Evolutionary conservation across 192 early-diverging fungal species (phyloP).

Genomic region (Anaeromyces robustus): DNA sequence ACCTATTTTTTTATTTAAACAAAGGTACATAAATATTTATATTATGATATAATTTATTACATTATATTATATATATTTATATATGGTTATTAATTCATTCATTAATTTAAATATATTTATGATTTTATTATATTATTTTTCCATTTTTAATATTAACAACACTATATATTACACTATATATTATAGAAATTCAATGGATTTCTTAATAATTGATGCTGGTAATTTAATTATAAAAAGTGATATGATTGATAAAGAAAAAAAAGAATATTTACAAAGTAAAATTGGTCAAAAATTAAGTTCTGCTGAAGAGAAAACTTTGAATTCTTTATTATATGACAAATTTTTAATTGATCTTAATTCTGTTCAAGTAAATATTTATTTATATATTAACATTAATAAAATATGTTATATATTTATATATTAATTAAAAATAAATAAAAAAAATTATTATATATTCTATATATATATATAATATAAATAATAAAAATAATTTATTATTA

Average conservation of each 20-base stretch:
- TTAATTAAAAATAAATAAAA: no score
- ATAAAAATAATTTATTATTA: no score
- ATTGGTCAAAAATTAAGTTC: conserved; percentile 35
- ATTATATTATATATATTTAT: no score
- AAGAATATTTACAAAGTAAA: conserved; percentile 51
- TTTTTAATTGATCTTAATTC: conserved; percentile 66
- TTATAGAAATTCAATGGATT: conserved; percentile 37
- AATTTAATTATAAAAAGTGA: conserved; percentile 79
- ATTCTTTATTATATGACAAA: conserved; percentile 75
- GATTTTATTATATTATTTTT: no score
- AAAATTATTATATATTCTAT: no score
- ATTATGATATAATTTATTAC: no score
- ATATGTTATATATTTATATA: no score
- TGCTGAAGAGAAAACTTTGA: conserved; percentile 54
- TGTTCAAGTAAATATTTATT: conserved; percentile 39
- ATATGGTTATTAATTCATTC: no score
- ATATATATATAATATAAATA: no score
- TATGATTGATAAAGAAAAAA: conserved; percentile 48
- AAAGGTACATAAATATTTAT: conserved; percentile 14
- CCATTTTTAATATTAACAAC: conserved; percentile 23
- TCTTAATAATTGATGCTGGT: conserved; percentile 79
- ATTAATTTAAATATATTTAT: no score
- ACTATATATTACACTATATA: no score
- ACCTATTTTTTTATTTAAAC: conserved; percentile 81
- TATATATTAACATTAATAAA: no score